Evolutionary conservation across 805 yeast genomes (phyloP), one percentile per base, ranked within the genome.

Genomic region (Candida verbasci): DNA sequence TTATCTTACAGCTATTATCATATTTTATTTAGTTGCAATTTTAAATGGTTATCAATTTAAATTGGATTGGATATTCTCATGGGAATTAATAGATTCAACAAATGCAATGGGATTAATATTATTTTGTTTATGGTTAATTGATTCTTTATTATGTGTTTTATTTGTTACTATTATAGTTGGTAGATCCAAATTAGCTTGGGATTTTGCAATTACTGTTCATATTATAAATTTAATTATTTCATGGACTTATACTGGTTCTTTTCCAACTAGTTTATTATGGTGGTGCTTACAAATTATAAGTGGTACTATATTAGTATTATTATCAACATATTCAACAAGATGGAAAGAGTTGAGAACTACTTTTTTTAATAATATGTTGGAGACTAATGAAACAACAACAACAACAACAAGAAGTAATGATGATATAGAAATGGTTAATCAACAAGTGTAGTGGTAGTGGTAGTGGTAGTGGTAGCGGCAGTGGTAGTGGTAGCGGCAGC

Each of bases 181-280:
- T 0, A 69, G 97, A 39, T 84, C 95, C 28, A 93, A 91, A 56
- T 65, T 91, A 34, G 97, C 97, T 0, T 84, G 96, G 84, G 98
- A 91, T 60, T 91, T 93, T 64, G 96, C 96, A 9, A 53, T 91
- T n/a, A 93, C 98, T 0, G 77, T 91, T 11, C 96, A 93, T 58
- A 77, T 83, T 16, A 73, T 93, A 34, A 82, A 91, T 60, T 58
- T 91, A 17, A 35, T 79, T 3, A 78, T 86, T 3, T 86, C 79
- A 0, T 79, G 86, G 78, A 41, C 76, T 1, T 78, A 77, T 44
- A 70, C 86, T 1, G 73, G 77, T 0, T 68, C 71, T 21, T 73
- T 91, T 44, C 98, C 98, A 0, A 62, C 64, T 11, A 76, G 80
- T 23, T 44, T 83, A 5, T 66, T 81, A 33, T 91, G 97, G 97